Base-by-base conservation (phyloP, 257 asterid species). In the Solanum chiquidenum region DNA sequence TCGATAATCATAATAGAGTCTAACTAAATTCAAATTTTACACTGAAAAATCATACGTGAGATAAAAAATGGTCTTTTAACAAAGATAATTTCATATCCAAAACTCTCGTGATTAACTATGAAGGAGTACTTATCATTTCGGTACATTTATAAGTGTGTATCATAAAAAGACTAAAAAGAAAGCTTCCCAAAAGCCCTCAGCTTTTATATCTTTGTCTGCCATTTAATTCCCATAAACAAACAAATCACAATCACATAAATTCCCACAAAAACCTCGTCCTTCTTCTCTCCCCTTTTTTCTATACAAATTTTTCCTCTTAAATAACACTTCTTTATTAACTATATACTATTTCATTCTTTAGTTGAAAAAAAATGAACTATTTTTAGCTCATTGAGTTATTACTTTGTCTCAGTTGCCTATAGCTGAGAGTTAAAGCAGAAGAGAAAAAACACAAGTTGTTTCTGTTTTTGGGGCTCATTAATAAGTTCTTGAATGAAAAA, bases 161-260 rank as follows among this genome's bases (percentile, higher is more conserved):
- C 87, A 88, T 91, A 90, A 93, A 89, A 91, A 91, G 95, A 89
- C 94, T 88, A 87, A 34, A 89, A 86, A 88, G 87, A 87, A 89
- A 89, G 90, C 90, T 89, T 77, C 84, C 86, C 89, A 90, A 93
- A 94, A 92, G 94, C 69, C 89, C 90, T 87, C 85, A 62, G 88
- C 96, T 93, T 95, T 95, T 91, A 92, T 90, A 91, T 91, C 93
- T 74, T 13, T 95, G 98, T 95, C 98, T 92, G 95, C 98, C 97
- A 94, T 93, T 93, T 86, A 93, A 62, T 89, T 88, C 91, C 88
- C 89, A 74, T 80, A 92, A 91, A 93, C 90, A 83, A 27, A 42
- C 84, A 77, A 52, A 90, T 92, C 87, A 87, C 94, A 5, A 35
- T 74, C 52, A 89, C 91, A 88, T 88, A 87, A 52, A 84, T 83